These are phyloP conservation scores for Exidia glandulosa DNA, from an alignment of 768 basidiomycete genomes.

Conservation along the genomic window DNA sequence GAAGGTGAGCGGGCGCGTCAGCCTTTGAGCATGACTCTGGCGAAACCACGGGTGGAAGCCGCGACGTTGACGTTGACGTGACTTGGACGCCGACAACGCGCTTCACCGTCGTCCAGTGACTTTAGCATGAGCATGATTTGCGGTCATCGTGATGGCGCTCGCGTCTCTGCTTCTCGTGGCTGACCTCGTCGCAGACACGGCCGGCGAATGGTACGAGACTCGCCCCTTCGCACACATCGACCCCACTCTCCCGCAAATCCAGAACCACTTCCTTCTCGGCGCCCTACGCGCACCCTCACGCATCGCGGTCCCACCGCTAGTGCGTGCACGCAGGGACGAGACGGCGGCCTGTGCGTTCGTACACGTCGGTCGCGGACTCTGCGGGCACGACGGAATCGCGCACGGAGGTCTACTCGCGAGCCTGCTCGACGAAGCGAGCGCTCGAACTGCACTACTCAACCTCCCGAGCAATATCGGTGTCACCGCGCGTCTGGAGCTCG, in stretches of 20 bases:
- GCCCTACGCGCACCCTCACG: constrained; percentile 80
- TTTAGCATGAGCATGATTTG: not conserved
- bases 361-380: constrained; percentile 78
- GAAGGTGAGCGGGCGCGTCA: constrained; percentile 9
- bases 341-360: constrained; percentile 57
- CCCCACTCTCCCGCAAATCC: constrained; percentile 46
- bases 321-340: constrained; percentile 66
- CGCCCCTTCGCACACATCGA: constrained; percentile 49
- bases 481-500: constrained; percentile 72
- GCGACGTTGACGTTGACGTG: no score
- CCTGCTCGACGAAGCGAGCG: constrained; percentile 77
- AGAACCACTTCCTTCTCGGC: constrained; percentile 77
- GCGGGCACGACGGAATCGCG: constrained; percentile 89
- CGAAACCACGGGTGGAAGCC: no score
- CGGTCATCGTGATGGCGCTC: not conserved
- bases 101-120: not conserved
- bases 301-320: constrained; percentile 69
- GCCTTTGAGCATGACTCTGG: no score
- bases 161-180: not conserved
- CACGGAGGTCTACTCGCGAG: constrained; percentile 91
- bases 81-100: no score
- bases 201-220: constrained; percentile 61
- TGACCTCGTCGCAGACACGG: constrained; percentile 21
- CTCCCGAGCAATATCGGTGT: constrained; percentile 86
- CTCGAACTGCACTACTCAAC: constrained; percentile 67